Evolutionary conservation across 2,329 filamentous ascomycete species (phyloP), one percentile per base, ranked within the genome.

Genomic region (Diaporthe amygdali): DNA sequence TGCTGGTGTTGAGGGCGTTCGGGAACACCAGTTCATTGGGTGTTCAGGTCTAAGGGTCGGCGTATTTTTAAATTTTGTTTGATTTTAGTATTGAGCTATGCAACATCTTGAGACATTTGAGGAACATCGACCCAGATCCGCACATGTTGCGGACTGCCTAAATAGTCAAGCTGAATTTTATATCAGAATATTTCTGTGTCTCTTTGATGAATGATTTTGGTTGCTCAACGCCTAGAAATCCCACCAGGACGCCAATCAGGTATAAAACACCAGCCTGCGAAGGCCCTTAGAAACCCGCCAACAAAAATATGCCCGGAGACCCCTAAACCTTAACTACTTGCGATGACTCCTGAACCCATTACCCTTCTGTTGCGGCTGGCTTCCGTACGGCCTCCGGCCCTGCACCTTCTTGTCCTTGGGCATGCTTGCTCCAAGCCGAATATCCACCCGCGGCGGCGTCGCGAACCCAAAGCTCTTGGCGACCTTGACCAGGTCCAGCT

Each of bases 381-480:
- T 94, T 61, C 94, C 94, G 78, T 96, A 96, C 14, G 89, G 88
- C 77, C 94, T 85, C 47, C 89, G 90, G 63, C 88, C 87, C 72
- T 88, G 80, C 54, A 83, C 86, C 83, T 93, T 93, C 84, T 93
- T 93, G 77, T 92, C 91, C 75, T 91, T 86, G 77, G 89, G 88
- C 90, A 96, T 89, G 79, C 94, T 93, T 6, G 93, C 90, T 0
- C 93, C 93, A 15, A 97, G 84, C 59, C 90, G 90, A 76, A 97
- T 91, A 79, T 97, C 94, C 46, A 97, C 91, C 68, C 93, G 86
- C 3, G 94, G 94, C 22, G 94, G 93, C 0, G 90, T 89, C 5
- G 86, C 82, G 81, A 97, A 97, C 0, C 94, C 94, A 78, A 96
- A 97, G 75, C 91, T 90, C 86, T 94, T 96, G 66, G 93, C 93